A percentile compares a stretch with the other conserved stretches of the same genome.
Evolutionary conservation across 2,329 filamentous ascomycete genomes (phyloP).

Genomic region (Exophiala oligosperma): DNA sequence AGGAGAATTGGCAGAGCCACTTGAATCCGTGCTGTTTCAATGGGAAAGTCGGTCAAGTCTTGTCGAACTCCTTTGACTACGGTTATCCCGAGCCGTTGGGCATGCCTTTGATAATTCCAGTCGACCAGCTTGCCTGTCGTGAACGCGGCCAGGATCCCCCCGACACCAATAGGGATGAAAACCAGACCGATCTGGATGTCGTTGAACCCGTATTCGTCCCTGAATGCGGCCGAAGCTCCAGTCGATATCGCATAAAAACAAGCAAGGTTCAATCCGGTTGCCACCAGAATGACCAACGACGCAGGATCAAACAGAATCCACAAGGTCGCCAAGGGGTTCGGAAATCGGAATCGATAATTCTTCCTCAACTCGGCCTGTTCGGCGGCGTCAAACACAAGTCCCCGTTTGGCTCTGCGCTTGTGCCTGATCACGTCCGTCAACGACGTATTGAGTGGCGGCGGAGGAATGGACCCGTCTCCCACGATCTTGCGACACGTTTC

Average conservation of each 20-base stretch:
- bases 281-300: constrained; percentile 33
- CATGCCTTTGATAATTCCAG: constrained; percentile 43
- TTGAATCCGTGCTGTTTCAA: constrained; percentile 46
- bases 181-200: constrained; percentile 45
- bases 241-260: constrained; percentile 48
- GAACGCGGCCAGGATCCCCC: constrained; percentile 26
- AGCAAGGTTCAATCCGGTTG: constrained; percentile 22
- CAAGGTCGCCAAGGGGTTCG: constrained; percentile 40
- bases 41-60: constrained; percentile 40
- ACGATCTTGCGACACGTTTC: constrained; percentile 41
- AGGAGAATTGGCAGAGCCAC: constrained; percentile 35
- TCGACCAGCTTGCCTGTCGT: constrained; percentile 32
- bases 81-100: constrained; percentile 34
- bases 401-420: constrained; percentile 2
- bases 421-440: constrained; percentile 23
- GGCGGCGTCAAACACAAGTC: background rate
- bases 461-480: constrained; percentile 39
- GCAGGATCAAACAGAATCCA: constrained; percentile 38
- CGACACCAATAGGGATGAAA: constrained; percentile 31
- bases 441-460: constrained; percentile 36
- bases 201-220: constrained; percentile 46
- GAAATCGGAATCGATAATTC: constrained; percentile 31
- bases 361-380: constrained; percentile 4
- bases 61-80: constrained; percentile 21
- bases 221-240: constrained; percentile 46